Base-by-base conservation (phyloP, 371 early-diverging fungal species). In the Syncephalastrum contaminatum region DNA sequence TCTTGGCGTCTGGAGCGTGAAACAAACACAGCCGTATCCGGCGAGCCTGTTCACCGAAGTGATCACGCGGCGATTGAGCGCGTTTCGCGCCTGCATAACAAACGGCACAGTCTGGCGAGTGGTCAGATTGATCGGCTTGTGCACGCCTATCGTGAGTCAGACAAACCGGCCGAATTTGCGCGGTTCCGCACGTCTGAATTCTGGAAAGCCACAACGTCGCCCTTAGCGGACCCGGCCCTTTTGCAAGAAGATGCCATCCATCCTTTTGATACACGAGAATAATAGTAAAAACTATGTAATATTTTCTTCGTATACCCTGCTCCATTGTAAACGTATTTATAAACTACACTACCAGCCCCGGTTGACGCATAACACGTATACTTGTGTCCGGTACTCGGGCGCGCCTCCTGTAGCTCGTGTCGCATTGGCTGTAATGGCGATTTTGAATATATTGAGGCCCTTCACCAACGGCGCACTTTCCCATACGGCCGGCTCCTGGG, bases 361-460 rank as follows among this genome's bases (percentile, higher is more conserved):
- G 5, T 61, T 66, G 46, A 75, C 51, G 65, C 72, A 75, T 16
- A 75, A 24, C 55, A 69, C 58, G 53, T 75, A 75, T 4, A 58
- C 56, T 54, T 75, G 67, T 15, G 67, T 67, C 41, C 62, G 62
- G 41, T 62, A 72, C 24, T 75, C 76, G 12, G 76, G 64, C 21
- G 40, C 47, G 24, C 45, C 27, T 30, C 36, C 36, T 30, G 36
- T 30, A 3, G 59, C 13, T 59, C 43, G 56, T n/a, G 72, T 67
- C 12, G 64, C 42, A 18, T 75, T 75, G 4, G 69, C 72, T 2
- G 70, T 67, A 8, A 75, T 44, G 14, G 60, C 67, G 30, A 76
- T 67, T 45, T 72, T 72, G 49, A 72, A 54, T 3, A 58, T 53
- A 48, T 76, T 76, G 21, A 68, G 46, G 4, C 76, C 73, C 25